Base-by-base conservation (phyloP, 176 grass and related monocot genomes). In the Carex scoparia region DNA sequence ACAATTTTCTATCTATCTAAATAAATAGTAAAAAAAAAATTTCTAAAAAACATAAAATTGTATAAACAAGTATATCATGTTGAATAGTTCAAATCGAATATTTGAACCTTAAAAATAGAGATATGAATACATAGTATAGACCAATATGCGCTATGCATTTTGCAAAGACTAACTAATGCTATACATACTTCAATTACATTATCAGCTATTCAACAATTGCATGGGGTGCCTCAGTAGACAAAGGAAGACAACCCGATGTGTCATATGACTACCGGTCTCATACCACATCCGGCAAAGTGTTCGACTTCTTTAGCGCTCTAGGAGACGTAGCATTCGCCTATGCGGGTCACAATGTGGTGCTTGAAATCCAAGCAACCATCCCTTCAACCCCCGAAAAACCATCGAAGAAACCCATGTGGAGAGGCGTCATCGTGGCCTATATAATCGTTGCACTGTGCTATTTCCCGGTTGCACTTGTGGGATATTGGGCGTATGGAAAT, bases 371-470 rank as follows among this genome's bases (percentile, higher is more conserved):
- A 33, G 95, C 95, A 15, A 98, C 95, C 7, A 94, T 98, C 48
- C 92, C 92, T 10, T 98, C 95, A 0, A 90, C 90, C 28, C 91
- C 95, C 27, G 91, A 94, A 79, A 87, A 81, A 57, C 95, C 92
- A 0, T 94, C 95, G 23, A 98, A 98, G 85, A 98, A 91, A 87
- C 91, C 95, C 4, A 98, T 98, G 95, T 98, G 95, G 95, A 94
- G 82, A 88, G 95, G 95, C 2, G 95, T 98, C 5, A 19, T 98
- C 10, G 92, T 98, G 2, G 95, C 95, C 42, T 98, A 98, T 85
- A 89, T 94, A 11, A 7, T 98, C 3, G 95, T 98, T 3, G 95
- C 95, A 0, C 61, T 98, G 46, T 98, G 95, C 84, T 98, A 98
- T 81, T 98, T 98, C 88, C 95, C 95, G 0, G 95, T 98, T 0